A percentile compares a stretch with the other conserved stretches of the same genome.
phyloP scores from a whole-genome alignment of 352 stramenopile species.

The Pythium pyrilobum region DNA sequence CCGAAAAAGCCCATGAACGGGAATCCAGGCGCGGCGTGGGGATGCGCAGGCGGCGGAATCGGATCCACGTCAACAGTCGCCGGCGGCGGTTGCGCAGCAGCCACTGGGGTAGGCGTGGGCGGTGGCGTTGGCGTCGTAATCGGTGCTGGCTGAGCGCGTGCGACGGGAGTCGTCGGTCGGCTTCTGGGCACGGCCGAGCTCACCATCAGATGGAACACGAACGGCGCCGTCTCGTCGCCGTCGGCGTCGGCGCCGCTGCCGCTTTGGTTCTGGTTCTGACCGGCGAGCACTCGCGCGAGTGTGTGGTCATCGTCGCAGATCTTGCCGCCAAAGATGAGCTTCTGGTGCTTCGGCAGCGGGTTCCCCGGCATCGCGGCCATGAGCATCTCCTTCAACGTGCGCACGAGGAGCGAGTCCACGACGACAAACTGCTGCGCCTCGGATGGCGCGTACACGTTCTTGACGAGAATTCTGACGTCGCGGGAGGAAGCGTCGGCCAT shows the following conservation, averaged over 20 bases:
- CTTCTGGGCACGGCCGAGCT: constrained; percentile 21
- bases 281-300: constrained; percentile 36
- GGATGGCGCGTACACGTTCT: constrained; percentile 71
- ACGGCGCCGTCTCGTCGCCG: constrained; percentile 25
- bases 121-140: not conserved
- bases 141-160: not conserved
- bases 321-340: constrained; percentile 86
- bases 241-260: not conserved
- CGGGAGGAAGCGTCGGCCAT: not conserved
- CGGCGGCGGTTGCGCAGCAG: not conserved
- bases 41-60: not conserved
- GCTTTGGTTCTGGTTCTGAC: constrained; percentile 10
- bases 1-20: constrained; percentile 17
- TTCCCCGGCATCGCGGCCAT: constrained; percentile 37
- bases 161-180: constrained; percentile 17
- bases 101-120: not conserved
- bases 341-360: constrained; percentile 50
- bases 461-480: constrained; percentile 64
- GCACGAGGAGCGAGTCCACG: constrained; percentile 28
- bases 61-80: constrained; percentile 3
- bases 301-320: constrained; percentile 63
- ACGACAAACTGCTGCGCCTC: constrained; percentile 48
- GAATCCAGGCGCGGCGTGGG: constrained; percentile 1
- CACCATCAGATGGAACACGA: constrained; percentile 79
- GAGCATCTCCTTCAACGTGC: constrained; percentile 59